These are phyloP conservation scores for Fusarium napiforme DNA, from an alignment of 2,329 filamentous ascomycete genomes.

Conservation along the genomic window DNA sequence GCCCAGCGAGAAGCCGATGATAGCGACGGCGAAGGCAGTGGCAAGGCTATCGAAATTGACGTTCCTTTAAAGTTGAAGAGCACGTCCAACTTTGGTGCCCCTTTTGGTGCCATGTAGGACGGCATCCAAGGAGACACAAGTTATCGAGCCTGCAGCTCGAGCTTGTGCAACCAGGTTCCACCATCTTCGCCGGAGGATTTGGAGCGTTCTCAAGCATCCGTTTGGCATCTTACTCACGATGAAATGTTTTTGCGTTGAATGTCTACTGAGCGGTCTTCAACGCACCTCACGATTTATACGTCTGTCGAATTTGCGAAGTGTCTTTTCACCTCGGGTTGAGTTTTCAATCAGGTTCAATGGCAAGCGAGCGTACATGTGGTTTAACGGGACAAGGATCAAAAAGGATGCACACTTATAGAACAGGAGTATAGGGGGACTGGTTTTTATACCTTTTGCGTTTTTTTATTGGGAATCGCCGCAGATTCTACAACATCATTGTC, in stretches of 20 bases:
- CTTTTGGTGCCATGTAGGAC: constrained; percentile 53
- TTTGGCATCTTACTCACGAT: constrained; percentile 12
- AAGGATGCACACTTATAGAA: constrained; percentile 35
- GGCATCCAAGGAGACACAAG: constrained; percentile 1
- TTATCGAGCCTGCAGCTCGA: background rate
- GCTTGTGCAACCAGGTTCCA: constrained; percentile 7
- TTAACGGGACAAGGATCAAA: constrained; percentile 23
- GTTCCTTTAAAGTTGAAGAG: constrained; percentile 59
- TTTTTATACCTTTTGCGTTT: constrained; percentile 25
- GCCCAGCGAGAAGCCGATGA: constrained; percentile 39
- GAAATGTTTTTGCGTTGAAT: constrained; percentile 25
- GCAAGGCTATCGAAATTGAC: constrained; percentile 52
- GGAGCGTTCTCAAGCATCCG: background rate
- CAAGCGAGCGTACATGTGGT: constrained; percentile 32
- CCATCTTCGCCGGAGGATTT: constrained; percentile 4
- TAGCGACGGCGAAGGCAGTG: constrained; percentile 37
- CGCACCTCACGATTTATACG: constrained; percentile 24
- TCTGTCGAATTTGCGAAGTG: constrained; percentile 33
- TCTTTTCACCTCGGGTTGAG: constrained; percentile 18
- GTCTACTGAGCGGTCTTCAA: constrained; percentile 6
- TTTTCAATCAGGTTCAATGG: constrained; percentile 16
- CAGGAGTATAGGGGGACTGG: constrained; percentile 28
- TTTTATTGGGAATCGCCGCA: constrained; percentile 12
- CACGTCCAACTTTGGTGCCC: constrained; percentile 60
- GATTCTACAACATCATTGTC: constrained; percentile 14